Base-by-base conservation (phyloP, 148 eudicot species). In the Cornus florida region DNA sequence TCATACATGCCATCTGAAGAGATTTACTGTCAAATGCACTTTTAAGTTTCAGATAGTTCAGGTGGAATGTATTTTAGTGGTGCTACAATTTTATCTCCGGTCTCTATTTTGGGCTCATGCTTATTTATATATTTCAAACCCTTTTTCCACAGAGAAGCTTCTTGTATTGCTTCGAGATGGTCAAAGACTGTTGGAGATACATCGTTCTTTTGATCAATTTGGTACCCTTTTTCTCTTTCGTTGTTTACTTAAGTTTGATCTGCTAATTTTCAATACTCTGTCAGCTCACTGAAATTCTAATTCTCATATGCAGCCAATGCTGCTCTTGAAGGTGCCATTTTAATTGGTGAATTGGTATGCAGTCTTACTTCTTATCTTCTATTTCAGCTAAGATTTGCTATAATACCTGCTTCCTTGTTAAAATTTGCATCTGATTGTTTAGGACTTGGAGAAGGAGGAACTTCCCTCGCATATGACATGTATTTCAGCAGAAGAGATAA, bases 181-280 rank as follows among this genome's bases (percentile, higher is more conserved):
- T 48, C 90, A 93, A 74, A 95, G 92, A 83, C 88, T 95, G 17
- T 73, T 91, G 83, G 98, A 97, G 77, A 92, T 78, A 80, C 93
- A 93, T 35, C 92, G 97, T 23, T 95, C 97, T 59, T 95, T 95
- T 76, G 99, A 97, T 81, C 99, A 97, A 85, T 97, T 94, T 75
- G 99, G 99, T 97, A 94, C 41, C 17, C 28, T 22, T 81, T 32
- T 74, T 32, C 57, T 19, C 22, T 60, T 28, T 70, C 35, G 9
- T 68, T 71, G 10, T 76, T 33, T 4, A 56, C 3, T 71, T 19
- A 70, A 56, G 39, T 80, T 35, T 66, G 73, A 57, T 60, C 1
- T 31, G 16, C 38, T 56, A 50, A 2, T 64, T 7, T 33, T 35
- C 71, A 24, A 20, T 70, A 22, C 0, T 35, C 53, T 32, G 43